Base-by-base conservation (phyloP, 179 eudicot species). In the Beta corolliflora region DNA sequence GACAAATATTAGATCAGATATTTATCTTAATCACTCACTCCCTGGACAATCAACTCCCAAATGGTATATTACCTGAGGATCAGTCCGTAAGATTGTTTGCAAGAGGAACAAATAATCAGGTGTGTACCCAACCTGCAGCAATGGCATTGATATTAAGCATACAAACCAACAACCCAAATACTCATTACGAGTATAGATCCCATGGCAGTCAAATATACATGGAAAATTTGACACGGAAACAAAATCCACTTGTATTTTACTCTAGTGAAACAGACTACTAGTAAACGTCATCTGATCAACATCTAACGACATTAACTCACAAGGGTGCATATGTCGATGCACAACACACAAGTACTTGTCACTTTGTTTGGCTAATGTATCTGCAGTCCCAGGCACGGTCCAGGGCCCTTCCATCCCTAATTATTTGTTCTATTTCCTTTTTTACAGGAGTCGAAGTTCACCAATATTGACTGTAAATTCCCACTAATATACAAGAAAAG, bases 21-120 rank as follows among this genome's bases (percentile, higher is more conserved):
- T 45, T 16, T 16, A 70, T 29, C 44, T 55, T 31, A 23, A 36
- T 36, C 52, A 16, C 12, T 18, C 15, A 59, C 29, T 60, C 63
- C 13, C 46, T 46, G 3, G 50, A 79, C 59, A 63, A 45, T 1
- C 41, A 55, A 19, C 50, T 13, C 19, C 50, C 54, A 70, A 76
- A 31, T 14, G 23, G 23, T 64, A 67, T 1, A 53, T 81, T 88
- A 96, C 99, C 99, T 96, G 97, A 48, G 99, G 97, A 83, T 96
- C 98, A 68, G 97, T 60, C 44, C 99, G 92, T 78, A 96, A 91
- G 68, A 96, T 96, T 19, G 99, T 96, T 91, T 96, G 99, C 90
- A 96, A 90, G 77, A 96, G 97, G 81, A 94, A 94, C 84, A 94
- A 77, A 89, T 96, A 96, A 85, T 94, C 99, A 73, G 99, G 99